A percentile compares a stretch with the other conserved stretches of the same genome.
Conservation (phyloP, 2,329 filamentous ascomycete genomes). For the Colletotrichum filicis region DNA sequence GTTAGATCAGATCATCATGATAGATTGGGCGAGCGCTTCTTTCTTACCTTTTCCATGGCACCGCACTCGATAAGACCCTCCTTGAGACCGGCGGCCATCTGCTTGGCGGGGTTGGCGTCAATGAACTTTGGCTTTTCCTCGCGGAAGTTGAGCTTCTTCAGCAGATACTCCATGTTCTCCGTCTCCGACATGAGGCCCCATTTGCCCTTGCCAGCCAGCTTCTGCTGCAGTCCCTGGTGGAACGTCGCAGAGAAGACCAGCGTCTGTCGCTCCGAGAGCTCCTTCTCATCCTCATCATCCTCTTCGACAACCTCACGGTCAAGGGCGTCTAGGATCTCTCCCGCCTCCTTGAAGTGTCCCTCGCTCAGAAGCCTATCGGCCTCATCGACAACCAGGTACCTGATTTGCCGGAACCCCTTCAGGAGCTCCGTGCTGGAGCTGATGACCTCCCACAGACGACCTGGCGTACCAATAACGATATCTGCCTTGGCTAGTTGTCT, state of each 20-base stretch:
- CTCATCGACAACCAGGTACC: slow-evolving; percentile 92
- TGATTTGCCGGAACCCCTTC: slow-evolving; percentile 75
- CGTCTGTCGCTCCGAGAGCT: slow-evolving; percentile 74
- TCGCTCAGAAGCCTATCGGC: slow-evolving; percentile 92
- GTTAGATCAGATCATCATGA: slow-evolving; percentile 34
- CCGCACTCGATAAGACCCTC: slow-evolving; percentile 94
- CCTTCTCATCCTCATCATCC: slow-evolving; percentile 59
- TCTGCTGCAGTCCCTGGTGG: slow-evolving; percentile 89
- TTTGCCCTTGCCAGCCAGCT: slow-evolving; percentile 82
- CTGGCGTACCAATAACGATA: slow-evolving; percentile 93
- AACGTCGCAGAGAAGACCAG: slow-evolving; percentile 98
- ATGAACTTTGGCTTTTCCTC: slow-evolving; percentile 89
- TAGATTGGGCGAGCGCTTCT: background rate
- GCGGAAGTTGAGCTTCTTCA: slow-evolving; percentile 89
- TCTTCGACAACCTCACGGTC: slow-evolving; percentile 76
- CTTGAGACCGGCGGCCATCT: slow-evolving; percentile 87
- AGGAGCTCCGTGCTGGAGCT: slow-evolving; percentile 78
- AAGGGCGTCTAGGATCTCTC: slow-evolving; percentile 85
- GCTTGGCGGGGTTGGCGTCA: slow-evolving; percentile 87
- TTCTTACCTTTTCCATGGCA: slow-evolving; percentile 85
- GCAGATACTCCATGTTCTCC: slow-evolving; percentile 91
- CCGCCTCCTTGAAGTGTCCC: slow-evolving; percentile 94
- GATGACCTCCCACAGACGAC: slow-evolving; percentile 93
- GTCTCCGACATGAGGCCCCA: slow-evolving; percentile 69
- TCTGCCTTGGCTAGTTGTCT: slow-evolving; percentile 85